Base-by-base conservation (phyloP, 2,329 filamentous ascomycete species). In the Leptographium radiaticola region DNA sequence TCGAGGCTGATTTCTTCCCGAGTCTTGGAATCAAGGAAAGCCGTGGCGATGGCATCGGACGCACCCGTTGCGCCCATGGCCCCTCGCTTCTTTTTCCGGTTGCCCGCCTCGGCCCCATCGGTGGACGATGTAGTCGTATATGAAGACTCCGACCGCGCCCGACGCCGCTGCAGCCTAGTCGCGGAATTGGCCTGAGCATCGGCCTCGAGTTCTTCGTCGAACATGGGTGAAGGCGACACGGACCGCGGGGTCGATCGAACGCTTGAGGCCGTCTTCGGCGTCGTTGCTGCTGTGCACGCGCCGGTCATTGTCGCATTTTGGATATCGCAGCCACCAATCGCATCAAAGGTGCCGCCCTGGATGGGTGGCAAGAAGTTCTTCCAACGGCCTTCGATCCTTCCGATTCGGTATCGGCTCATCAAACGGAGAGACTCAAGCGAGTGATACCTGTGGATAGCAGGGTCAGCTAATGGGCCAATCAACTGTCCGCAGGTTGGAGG, bases 311-410 rank as follows among this genome's bases (percentile, higher is more conserved):
- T 5, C 12, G 18, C 6, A 36, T 6, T 11, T 15, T 8, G 42
- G 30, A 12, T 40, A 31, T 47, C 87, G 95, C n/a, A n/a, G 71
- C 68, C 25, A 9, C 13, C 25, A 25, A 12, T 44, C 2, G 31
- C 30, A 59, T 84, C 78, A 67, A 90, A 95, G 55, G 76, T 75
- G 44, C 91, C 91, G 55, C 89, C 90, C 68, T 97, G 91, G 52
- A 97, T 91, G 0, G 93, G 91, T 6, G 93, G 90, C 8, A 87
- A 63, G 65, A 96, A 95, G 67, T 96, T 96, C 57, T 73, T 72
- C 93, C 93, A 98, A 57, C 72, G 74, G 34, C 88, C 87, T 64
- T 93, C 79, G 55, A 95, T 80, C 58, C 76, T 79, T 46, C 93
- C 93, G 62, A 97, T 89, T 59, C 87, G 82, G 66, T 90, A 97